Evolutionary conservation across 768 basidiomycete species (phyloP), one percentile per base, ranked within the genome.

Genomic region (Calocybe cyanea): DNA sequence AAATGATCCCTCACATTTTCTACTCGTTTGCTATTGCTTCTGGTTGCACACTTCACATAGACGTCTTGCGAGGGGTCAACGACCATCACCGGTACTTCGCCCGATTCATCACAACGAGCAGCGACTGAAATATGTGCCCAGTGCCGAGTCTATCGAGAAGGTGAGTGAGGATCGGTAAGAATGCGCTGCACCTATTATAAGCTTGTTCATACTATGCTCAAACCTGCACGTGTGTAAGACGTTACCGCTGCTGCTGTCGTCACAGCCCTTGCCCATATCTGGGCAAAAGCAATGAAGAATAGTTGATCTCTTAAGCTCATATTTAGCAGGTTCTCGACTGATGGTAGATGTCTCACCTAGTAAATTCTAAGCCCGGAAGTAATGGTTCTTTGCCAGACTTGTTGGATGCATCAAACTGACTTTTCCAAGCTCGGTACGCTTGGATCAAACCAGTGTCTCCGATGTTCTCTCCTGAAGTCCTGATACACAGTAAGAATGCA

Each of bases 1-100:
- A 99, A 71, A 97, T 99, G 94, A 84, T 99, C 44, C 91, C 95
- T 24, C 96, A 99, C 63, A 77, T 99, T 43, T 91, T 99, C 65
- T 87, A 96, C 70, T 96, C 93, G 3, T 99, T 99, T 61, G 90
- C 95, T n/a, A 92, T 92, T 52, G 91, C 92, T 0, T 88, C 95
- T 1, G 94, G 94, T 6, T 86, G 84, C 17, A 98, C 96, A 2
- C 72, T 99, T 38, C 95, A 98, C 59, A 77, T 98, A 41, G 96
- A 99, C 59, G 92, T 92, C 34, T 72, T 99, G 34, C 77, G 93
- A 25, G 96, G 96, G 33, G 86, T 92, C 57, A 99, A 99, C 67
- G 96, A 99, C 60, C 96, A 99, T 64, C 96, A 98, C 67, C 83
- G 89, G 95, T 93, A 58, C 49, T 82, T 46, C 20, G 18, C 7